Evolutionary conservation across 2,329 filamentous ascomycete genomes (phyloP), one percentile per base, ranked within the genome.

Genomic region (Paraphoma chrysanthemicola): DNA sequence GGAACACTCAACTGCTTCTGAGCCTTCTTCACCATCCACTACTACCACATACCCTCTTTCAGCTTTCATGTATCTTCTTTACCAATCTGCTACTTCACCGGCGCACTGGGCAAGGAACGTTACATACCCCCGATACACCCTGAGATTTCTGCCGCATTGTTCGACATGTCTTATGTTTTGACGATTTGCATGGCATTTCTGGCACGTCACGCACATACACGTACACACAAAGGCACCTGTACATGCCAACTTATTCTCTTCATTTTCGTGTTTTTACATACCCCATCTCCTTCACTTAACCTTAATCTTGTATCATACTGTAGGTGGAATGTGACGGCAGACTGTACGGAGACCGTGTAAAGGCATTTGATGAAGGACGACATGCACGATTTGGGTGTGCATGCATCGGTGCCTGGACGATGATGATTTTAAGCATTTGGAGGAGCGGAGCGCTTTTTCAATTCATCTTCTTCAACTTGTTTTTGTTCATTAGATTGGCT

Each of bases 1-100:
- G 88, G 90, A 71, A 93, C 90, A 66, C 85, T 99, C 78, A 98
- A 97, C 82, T 99, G 95, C 85, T 99, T 99, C 83, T 97, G 92
- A 64, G 38, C 48, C 48, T 44, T 42, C 50, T 28, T 33, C 29
- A 12, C 17, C 43, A 17, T 23, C 9, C 11, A 41, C 28, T 29
- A 48, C 53, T 23, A 29, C 47, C 18, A 38, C 51, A 41, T 62
- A 50, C 57, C 39, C 56, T 42, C 50, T 51, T 61, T 61, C 53
- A 54, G 46, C 50, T 57, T 57, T 17, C 45, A 47, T 64, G 62
- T 66, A 64, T 53, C 55, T 62, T 64, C 53, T 60, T 62, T 60
- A 55, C 60, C 57, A 66, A 16, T 44, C 53, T 63, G 56, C 57
- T 60, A 64, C 55, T 30, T 59, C 54, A 23, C 49, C 52, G 60